Evolutionary conservation across 352 stramenopile species (phyloP), one percentile per base, ranked within the genome.

Genomic region (Plasmopara viticola): DNA sequence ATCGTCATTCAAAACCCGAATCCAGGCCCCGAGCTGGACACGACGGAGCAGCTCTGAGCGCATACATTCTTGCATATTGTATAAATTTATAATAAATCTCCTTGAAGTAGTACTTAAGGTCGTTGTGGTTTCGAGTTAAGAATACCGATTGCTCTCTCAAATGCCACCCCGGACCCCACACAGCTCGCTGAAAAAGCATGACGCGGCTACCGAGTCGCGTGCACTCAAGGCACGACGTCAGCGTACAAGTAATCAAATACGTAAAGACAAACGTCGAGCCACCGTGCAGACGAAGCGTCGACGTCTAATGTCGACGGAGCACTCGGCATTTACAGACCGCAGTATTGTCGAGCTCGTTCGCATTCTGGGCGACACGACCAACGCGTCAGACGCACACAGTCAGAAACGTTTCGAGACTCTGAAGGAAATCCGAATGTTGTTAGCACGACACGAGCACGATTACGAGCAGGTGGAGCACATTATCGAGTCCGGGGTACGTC

Each of bases 1-100:
- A 95, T 97, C 37, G 90, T 97, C 41, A 85, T 97, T 51, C 90
- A 97, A 70, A 95, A 94, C 52, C 80, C 81, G 31, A 88, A 92
- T 58, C 71, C 78, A 28, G 68, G 73, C 37, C 61, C 72, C 1
- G 66, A 85, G 51, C 30, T 64, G 9, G 71, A 78, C 14, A 43
- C 58, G 0, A 40, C 53, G 33, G 65, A 35, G 31, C 31, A 35
- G 31, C 31, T 35, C 5, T 35, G 5, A 12, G 31, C 31, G 20
- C 20, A 25, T 25, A 25, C 20, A 25, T 25, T 25, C 20, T 25
- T 25, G 20, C 20, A 3, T 25, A 25, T 25, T 25, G 20, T 25
- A 25, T 25, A 25, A 25, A 25, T 25, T 25, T 25, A 25, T 25
- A 25, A 25, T 25, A 3, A 25, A 25, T 25, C 20, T 25, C 3